phyloP scores from a whole-genome alignment of 768 basidiomycete species.

The Podaxis sp. region DNA sequence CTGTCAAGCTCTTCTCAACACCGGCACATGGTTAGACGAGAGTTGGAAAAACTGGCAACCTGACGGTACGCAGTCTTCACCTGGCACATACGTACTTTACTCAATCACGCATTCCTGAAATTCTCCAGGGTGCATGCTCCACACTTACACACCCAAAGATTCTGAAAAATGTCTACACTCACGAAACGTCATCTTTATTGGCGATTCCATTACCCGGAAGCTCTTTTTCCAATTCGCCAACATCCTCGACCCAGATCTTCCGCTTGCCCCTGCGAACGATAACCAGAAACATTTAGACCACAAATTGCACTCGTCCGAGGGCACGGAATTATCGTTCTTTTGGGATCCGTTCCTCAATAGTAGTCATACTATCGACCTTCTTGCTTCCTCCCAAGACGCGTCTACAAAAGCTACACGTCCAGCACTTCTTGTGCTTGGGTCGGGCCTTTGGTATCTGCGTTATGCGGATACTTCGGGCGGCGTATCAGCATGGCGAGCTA shows the following conservation, averaged over 20 bases:
- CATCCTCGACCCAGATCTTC: constrained; percentile 52
- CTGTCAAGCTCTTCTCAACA: constrained; percentile 65
- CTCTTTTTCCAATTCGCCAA: constrained; percentile 75
- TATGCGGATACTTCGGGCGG: constrained; percentile 70
- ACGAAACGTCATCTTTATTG: constrained; percentile 68
- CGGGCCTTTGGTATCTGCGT: constrained; percentile 87
- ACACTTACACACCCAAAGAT: constrained; percentile 56
- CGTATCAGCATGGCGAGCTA: constrained; percentile 71
- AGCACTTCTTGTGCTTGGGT: constrained; percentile 75
- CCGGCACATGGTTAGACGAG: constrained; percentile 76
- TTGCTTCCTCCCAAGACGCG: constrained; percentile 18
- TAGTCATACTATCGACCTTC: constrained; percentile 44
- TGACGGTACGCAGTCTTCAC: constrained; percentile 47
- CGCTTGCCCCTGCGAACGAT: constrained; percentile 46
- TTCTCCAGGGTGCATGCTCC: constrained; percentile 71
- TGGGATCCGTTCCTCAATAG: constrained; percentile 91
- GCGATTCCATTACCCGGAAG: constrained; percentile 79
- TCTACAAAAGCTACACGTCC: constrained; percentile 21
- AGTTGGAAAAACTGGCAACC: constrained; percentile 80
- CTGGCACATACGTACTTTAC: not conserved
- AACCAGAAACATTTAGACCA: constrained; percentile 70
- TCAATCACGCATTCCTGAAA: not conserved
- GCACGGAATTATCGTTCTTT: constrained; percentile 51
- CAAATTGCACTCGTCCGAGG: constrained; percentile 38
- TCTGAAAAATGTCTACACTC: constrained; percentile 50